phyloP scores from a whole-genome alignment of 805 yeast genomes.

The Teunomyces kruisii region DNA sequence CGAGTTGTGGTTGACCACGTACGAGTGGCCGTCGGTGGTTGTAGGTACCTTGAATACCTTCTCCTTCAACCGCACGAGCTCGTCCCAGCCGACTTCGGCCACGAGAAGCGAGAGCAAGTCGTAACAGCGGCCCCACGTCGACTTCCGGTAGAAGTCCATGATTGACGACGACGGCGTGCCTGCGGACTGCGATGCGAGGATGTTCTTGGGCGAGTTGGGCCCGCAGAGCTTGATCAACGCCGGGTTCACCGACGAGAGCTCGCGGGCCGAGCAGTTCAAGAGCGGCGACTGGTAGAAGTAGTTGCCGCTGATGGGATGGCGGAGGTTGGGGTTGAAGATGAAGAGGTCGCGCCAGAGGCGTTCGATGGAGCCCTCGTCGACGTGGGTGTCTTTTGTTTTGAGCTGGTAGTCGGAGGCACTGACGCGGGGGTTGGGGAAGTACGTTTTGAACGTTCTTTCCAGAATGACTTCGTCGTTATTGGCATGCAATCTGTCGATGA shows the following conservation, averaged over 20 bases:
- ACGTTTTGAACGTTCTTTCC: constrained; percentile 25
- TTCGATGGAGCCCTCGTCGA: constrained; percentile 25
- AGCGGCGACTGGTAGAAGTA: constrained; percentile 39
- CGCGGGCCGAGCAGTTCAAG: constrained; percentile 29
- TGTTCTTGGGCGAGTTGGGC: constrained; percentile 23
- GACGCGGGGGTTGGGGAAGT: constrained; percentile 28
- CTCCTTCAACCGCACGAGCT: constrained; percentile 62
- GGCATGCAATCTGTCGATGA: constrained; percentile 16
- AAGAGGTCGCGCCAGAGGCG: constrained; percentile 34
- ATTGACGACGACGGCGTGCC: constrained; percentile 26
- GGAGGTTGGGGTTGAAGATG: constrained; percentile 25
- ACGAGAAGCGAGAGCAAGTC: constrained; percentile 69
- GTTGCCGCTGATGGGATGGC: constrained; percentile 37
- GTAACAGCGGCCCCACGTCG: constrained; percentile 52
- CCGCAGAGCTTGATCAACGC: constrained; percentile 27
- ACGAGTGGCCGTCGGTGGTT: constrained; percentile 37
- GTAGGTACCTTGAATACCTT: constrained; percentile 53
- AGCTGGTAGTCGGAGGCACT: constrained; percentile 5
- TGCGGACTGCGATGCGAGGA: constrained; percentile 32
- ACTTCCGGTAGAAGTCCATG: constrained; percentile 31
- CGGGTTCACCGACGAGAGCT: constrained; percentile 36
- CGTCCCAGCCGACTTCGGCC: constrained; percentile 80
- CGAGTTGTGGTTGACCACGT: constrained; percentile 18
- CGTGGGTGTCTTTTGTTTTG: background rate
- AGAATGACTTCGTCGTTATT: constrained; percentile 23